phyloP scores from a whole-genome alignment of 1,139 yeast genomes.

The Diutina siamensis region DNA sequence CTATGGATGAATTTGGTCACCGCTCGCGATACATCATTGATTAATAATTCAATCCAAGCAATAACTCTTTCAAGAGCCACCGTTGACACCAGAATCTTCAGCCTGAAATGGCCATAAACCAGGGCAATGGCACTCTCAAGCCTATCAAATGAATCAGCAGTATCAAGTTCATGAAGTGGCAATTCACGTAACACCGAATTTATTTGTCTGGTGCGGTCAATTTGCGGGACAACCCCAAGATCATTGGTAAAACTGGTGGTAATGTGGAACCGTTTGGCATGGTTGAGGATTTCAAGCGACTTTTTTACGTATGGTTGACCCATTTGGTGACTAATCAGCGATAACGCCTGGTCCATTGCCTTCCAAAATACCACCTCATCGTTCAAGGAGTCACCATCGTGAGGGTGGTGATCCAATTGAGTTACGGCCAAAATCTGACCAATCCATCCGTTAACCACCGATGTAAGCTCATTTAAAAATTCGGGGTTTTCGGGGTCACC shows the following conservation, averaged over 20 bases:
- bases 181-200: background rate
- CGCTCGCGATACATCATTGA: background rate
- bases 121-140: background rate
- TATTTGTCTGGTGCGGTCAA: background rate
- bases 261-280: constrained; percentile 72
- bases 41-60: background rate
- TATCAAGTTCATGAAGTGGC: background rate
- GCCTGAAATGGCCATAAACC: background rate
- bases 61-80: background rate
- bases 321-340: constrained; percentile 48
- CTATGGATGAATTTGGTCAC: background rate
- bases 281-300: constrained; percentile 52
- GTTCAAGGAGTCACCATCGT: constrained; percentile 32
- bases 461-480: constrained; percentile 55
- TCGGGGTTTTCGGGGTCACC: constrained; percentile 8
- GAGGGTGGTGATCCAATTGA: constrained; percentile 36
- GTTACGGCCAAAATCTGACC: constrained; percentile 51
- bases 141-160: background rate
- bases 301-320: constrained; percentile 39
- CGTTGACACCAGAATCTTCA: background rate
- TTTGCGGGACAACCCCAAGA: constrained; percentile 39
- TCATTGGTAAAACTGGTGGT: constrained; percentile 65
- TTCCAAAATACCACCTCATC: constrained; percentile 80
- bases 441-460: constrained; percentile 64
- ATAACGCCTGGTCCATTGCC: constrained; percentile 54